Conservation (phyloP, 352 stramenopile genomes). For the Thalassiosira ordinaria region DNA sequence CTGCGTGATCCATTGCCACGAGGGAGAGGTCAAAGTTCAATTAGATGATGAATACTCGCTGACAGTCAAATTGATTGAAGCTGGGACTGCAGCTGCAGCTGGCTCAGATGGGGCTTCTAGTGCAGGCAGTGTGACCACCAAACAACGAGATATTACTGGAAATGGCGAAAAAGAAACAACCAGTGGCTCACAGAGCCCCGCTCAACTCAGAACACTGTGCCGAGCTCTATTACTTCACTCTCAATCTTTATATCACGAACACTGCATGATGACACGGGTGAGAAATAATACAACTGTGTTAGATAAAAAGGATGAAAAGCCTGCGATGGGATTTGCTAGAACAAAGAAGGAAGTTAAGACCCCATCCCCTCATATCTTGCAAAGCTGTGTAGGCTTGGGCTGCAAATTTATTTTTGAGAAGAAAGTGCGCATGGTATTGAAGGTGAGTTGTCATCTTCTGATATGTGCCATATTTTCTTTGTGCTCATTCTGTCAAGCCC, state of each 20-base stretch:
- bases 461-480: no score
- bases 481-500: no score
- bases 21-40: slow-evolving; percentile 85
- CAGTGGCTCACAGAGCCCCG: slow-evolving; percentile 72
- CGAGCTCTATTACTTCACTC: slow-evolving; percentile 76
- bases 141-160: slow-evolving; percentile 7
- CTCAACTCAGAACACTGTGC: slow-evolving; percentile 71
- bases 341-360: slow-evolving; percentile 58
- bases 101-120: slow-evolving; percentile 10
- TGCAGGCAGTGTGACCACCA: slow-evolving; percentile 10
- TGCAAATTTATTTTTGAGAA: slow-evolving; percentile 83
- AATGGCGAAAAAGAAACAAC: no score
- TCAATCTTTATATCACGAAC: slow-evolving; percentile 81
- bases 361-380: slow-evolving; percentile 69
- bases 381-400: slow-evolving; percentile 72
- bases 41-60: slow-evolving; percentile 83
- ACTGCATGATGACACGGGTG: slow-evolving; percentile 63
- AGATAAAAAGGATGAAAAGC: slow-evolving; percentile 47
- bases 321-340: slow-evolving; percentile 48
- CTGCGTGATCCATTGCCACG: slow-evolving; percentile 80
- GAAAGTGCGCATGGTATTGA: slow-evolving; percentile 63
- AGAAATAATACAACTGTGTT: slow-evolving; percentile 20
- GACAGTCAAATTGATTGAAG: slow-evolving; percentile 80
- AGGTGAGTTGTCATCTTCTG: slow-evolving; percentile 43
- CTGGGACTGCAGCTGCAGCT: slow-evolving; percentile 41